Percentiles rank a stretch among this genome's conserved stretches.
Conservation (phyloP, 2,329 filamentous ascomycete species). For the Aspergillus unguis region DNA sequence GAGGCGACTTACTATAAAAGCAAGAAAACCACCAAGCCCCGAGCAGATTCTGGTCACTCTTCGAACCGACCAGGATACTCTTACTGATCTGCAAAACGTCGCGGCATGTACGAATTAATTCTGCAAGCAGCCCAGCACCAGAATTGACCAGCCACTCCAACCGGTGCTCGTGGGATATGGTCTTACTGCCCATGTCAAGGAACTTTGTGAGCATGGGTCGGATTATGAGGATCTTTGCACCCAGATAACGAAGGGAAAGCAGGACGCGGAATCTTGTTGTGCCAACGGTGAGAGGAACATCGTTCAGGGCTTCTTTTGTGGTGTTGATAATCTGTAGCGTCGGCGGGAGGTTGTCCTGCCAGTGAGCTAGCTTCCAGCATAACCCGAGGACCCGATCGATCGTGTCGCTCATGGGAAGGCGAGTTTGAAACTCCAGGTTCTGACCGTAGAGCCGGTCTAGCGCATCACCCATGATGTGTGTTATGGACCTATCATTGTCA, state of each 20-base stretch:
- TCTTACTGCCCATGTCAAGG: neutral
- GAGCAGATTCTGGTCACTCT: constrained; percentile 11
- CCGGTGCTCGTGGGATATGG: neutral
- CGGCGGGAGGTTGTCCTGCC: constrained; percentile 11
- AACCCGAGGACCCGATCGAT: constrained; percentile 9
- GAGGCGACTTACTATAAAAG: constrained; percentile 11
- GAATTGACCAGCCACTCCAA: neutral
- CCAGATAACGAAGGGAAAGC: constrained; percentile 13
- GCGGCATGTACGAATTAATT: constrained; percentile 9
- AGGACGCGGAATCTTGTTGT: constrained; percentile 10
- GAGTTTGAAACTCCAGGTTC: neutral
- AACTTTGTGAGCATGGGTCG: constrained; percentile 7
- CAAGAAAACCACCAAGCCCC: constrained; percentile 17
- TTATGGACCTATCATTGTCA: constrained; percentile 1
- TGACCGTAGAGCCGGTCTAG: constrained; percentile 1
- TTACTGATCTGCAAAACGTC: constrained; percentile 13
- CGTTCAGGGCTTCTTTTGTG: neutral
- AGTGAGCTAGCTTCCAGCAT: constrained; percentile 12
- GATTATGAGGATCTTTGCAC: constrained; percentile 7
- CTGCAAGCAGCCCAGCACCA: constrained; percentile 2
- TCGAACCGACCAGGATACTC: constrained; percentile 6
- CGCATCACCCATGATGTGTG: constrained; percentile 5
- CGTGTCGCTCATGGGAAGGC: constrained; percentile 3
- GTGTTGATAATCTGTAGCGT: constrained; percentile 5
- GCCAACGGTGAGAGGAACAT: constrained; percentile 7